Evolutionary conservation across 2,329 filamentous ascomycete genomes (phyloP), one percentile per base, ranked within the genome.

Genomic region (Cladophialophora immunda): DNA sequence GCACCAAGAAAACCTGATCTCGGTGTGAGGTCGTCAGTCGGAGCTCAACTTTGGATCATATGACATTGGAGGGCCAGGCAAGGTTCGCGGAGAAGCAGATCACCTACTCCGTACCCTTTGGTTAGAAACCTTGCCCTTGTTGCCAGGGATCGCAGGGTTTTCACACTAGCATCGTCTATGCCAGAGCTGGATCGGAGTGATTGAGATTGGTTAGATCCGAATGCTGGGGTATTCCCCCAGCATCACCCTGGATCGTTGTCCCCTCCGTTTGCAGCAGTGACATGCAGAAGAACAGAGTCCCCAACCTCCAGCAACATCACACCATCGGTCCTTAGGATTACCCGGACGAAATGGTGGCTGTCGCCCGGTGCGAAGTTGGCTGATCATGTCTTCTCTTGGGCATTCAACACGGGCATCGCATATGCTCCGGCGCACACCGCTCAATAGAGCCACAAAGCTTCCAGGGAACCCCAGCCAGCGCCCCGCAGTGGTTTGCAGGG

Each of bases 101-200:
- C 17, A n/a, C 7, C 17, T 22, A 9, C 34, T 38, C 34, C 38
- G 25, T 58, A 41, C 22, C 36, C n/a, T n/a, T 45, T 34, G 17
- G 30, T 8, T 7, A n/a, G 38, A 8, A 22, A 25, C 36, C 25
- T 45, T 25, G 9, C 22, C 17, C 25, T 45, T 30, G 15, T 45
- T 29, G 38, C 7, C 15, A n/a, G 17, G 6, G 17, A 27, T 17
- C 30, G 27, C 17, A 36, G 11, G 25, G 52, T 8, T 30, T 25
- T 30, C 1, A 11, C 50, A 36, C 17, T 17, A 45, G 38, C 41
- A 55, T 56, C 15, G 19, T 22, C 19, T 27, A 17, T 56, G 32
- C 34, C 47, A 34, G 50, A 55, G 50, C 27, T 22, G 34, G 50
- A 34, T 53, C 58, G 58, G 58, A 61, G 29, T 47, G 17, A 30